These are phyloP conservation scores for Mycosarcoma mackinlayi DNA, from an alignment of 1,284 basidiomycete genomes.

Conservation along the genomic window DNA sequence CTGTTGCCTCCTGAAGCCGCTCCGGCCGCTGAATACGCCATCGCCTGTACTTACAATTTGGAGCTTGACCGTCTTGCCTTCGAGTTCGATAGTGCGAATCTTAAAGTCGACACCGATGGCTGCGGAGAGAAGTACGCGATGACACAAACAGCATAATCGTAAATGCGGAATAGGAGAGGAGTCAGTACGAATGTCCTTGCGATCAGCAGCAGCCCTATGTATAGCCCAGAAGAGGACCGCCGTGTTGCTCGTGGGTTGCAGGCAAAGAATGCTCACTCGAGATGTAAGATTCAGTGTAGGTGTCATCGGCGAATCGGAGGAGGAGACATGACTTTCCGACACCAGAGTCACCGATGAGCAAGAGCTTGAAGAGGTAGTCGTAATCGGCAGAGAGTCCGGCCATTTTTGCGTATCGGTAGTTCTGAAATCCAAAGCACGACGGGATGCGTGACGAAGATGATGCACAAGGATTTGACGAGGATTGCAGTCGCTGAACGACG, in stretches of 20 bases:
- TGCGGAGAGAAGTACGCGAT: not conserved
- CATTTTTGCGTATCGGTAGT: constrained; percentile 28
- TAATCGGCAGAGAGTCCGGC: constrained; percentile 64
- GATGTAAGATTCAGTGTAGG: constrained; percentile 71
- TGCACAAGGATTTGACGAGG: not conserved
- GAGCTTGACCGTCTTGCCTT: constrained; percentile 99
- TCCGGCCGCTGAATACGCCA: not conserved
- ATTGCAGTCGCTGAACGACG: too few species aligned
- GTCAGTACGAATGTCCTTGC: too few species aligned
- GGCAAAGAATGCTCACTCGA: constrained; percentile 64
- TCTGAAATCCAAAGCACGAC: not conserved
- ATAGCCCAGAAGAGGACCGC: too few species aligned
- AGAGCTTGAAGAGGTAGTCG: constrained; percentile 68
- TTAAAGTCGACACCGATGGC: constrained; percentile 86
- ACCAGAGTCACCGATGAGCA: constrained; percentile 81
- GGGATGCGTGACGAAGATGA: not conserved
- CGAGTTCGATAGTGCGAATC: constrained; percentile 99
- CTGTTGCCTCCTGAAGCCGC: not conserved
- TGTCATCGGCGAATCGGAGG: constrained; percentile 71
- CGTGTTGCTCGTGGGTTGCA: not conserved
- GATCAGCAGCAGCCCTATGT: too few species aligned
- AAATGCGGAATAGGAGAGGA: not conserved
- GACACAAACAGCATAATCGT: not conserved
- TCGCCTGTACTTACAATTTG: constrained; percentile 85
- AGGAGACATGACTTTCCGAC: constrained; percentile 81